Evolutionary conservation across 2,329 filamentous ascomycete genomes (phyloP).

Genomic region (Tolypocladium inflatum): DNA sequence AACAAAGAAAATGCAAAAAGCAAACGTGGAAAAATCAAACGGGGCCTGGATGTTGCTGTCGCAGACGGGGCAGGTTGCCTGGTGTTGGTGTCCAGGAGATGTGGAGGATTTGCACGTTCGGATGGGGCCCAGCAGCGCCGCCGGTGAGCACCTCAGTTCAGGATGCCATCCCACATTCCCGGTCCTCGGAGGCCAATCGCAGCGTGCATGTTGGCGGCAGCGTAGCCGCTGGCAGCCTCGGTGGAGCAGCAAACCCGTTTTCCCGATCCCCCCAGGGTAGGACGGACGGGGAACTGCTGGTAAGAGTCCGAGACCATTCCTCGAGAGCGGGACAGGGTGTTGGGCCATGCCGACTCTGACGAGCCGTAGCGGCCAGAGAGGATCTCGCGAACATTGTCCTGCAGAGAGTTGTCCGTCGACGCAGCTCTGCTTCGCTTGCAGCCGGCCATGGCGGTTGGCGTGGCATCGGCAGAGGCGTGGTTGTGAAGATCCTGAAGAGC

Average conservation of each 20-base stretch:
- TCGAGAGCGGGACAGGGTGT: conserved; percentile 26
- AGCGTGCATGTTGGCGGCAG: conserved; percentile 36
- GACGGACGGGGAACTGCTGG: conserved; percentile 28
- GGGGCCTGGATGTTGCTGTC: conserved; percentile 3
- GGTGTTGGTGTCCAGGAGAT: conserved; percentile 1
- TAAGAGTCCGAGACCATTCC: conserved; percentile 13
- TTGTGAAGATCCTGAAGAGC: conserved; percentile 53
- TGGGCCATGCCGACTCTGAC: conserved; percentile 21
- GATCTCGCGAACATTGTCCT: conserved; percentile 59
- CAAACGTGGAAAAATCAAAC: not conserved
- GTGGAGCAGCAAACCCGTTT: conserved; percentile 60
- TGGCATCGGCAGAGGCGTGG: conserved; percentile 30
- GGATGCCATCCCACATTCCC: conserved; percentile 59
- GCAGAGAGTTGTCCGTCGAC: conserved; percentile 50
- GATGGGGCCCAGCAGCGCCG: not conserved
- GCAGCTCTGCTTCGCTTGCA: conserved; percentile 51
- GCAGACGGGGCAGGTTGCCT: not conserved
- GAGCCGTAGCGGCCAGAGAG: conserved; percentile 29
- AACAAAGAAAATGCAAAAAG: conserved; percentile 14
- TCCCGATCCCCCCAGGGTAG: conserved; percentile 36
- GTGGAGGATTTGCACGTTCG: not conserved
- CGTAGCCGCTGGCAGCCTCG: conserved; percentile 41
- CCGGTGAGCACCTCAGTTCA: conserved; percentile 32
- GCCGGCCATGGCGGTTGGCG: conserved; percentile 25
- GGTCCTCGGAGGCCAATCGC: conserved; percentile 43